A percentile compares a stretch with the other conserved stretches of the same genome.
These are phyloP conservation scores for Fagus sylvatica DNA, from an alignment of 306 rosid species.

Conservation along the genomic window DNA sequence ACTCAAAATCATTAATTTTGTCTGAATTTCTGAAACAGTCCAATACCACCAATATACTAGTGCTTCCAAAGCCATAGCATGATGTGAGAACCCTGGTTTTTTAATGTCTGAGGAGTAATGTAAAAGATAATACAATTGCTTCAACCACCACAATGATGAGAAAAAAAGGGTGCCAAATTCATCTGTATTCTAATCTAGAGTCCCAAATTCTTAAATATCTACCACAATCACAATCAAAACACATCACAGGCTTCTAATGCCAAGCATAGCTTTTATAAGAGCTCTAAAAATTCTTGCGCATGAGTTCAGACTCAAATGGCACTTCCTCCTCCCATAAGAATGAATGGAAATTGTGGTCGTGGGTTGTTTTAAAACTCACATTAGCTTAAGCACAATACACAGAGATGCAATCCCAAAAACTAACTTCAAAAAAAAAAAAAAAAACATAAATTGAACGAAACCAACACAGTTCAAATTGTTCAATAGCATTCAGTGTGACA, in stretches of 20 bases:
- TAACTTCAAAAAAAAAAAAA: not conserved
- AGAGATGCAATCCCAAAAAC: not conserved
- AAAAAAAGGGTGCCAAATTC: not conserved
- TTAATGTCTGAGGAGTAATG: not conserved
- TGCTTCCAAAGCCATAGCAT: not conserved
- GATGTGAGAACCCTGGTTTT: not conserved
- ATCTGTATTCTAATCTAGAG: no score
- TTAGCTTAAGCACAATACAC: not conserved
- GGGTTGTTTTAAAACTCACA: no score
- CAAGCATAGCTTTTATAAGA: no score
- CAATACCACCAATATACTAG: not conserved
- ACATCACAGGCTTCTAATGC: not conserved
- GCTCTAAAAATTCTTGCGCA: no score
- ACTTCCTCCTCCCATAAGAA: no score
- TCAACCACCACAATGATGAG: not conserved
- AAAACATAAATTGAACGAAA: not conserved
- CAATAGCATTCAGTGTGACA: not conserved
- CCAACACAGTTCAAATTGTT: not conserved
- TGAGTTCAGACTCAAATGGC: no score
- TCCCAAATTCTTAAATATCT: not conserved
- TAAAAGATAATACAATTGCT: not conserved
- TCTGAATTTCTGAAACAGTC: constrained; percentile 13
- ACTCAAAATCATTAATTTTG: constrained; percentile 22
- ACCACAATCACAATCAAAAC: not conserved
- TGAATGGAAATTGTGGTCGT: no score